Evolutionary conservation across 2,329 filamentous ascomycete species (phyloP).

Genomic region (Thielaviopsis euricoi): DNA sequence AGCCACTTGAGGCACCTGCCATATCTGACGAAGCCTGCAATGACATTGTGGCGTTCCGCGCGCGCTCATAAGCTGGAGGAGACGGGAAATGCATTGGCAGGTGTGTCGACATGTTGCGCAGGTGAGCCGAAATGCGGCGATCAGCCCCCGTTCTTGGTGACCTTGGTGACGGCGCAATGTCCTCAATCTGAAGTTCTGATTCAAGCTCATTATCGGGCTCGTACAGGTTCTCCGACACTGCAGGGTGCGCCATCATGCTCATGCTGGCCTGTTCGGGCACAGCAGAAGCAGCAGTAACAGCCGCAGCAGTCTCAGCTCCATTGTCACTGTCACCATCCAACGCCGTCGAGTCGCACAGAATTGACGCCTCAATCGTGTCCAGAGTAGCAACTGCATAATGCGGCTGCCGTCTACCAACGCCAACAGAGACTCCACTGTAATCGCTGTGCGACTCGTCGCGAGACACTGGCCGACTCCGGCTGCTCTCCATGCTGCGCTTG

Average conservation of each 20-base stretch:
- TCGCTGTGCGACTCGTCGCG: neutral
- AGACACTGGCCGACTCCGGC: neutral
- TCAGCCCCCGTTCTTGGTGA: neutral
- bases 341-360: conserved; percentile 7
- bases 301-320: neutral
- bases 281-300: neutral
- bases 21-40: conserved; percentile 26
- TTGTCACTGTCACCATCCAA: neutral
- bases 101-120: conserved; percentile 14
- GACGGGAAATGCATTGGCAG: conserved; percentile 1
- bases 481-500: conserved; percentile 25
- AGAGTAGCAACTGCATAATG: conserved; percentile 9
- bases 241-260: neutral
- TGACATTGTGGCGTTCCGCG: conserved; percentile 16
- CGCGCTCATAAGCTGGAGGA: conserved; percentile 15
- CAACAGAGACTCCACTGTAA: neutral
- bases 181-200: neutral
- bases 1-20: conserved; percentile 18
- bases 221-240: neutral
- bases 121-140: neutral
- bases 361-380: conserved; percentile 11
- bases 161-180: neutral
- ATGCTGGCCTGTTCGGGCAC: neutral
- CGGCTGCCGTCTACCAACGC: neutral
- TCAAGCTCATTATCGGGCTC: conserved; percentile 1